Percentiles rank a stretch among this genome's conserved stretches.
Conservation (phyloP, 495 filamentous ascomycete genomes). For the Xylaria scruposa region DNA sequence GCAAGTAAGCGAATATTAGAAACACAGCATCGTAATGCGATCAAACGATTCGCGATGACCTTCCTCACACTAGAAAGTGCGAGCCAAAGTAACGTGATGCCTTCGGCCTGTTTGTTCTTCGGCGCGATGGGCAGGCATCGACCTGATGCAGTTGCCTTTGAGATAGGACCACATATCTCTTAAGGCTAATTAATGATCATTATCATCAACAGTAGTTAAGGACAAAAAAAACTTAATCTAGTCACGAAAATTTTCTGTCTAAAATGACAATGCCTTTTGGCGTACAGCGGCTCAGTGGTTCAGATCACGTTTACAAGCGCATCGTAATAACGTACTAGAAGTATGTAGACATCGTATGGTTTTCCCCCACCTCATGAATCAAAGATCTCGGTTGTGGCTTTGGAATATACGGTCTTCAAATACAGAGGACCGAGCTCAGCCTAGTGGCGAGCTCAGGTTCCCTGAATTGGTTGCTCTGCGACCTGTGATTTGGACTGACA, state of each 20-base stretch:
- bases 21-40: background rate
- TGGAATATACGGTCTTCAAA: conserved; percentile 85
- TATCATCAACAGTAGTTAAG: background rate
- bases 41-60: background rate
- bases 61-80: background rate
- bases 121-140: background rate
- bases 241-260: background rate
- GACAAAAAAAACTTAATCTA: background rate
- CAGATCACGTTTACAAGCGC: background rate
- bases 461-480: conserved; percentile 70
- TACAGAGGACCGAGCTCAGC: conserved; percentile 71
- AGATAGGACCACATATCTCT: background rate
- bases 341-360: conserved; percentile 78
- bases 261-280: background rate
- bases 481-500: conserved; percentile 95
- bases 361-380: conserved; percentile 84
- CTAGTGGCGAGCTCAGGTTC: conserved; percentile 70
- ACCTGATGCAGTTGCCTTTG: background rate
- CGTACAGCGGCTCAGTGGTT: background rate
- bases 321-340: background rate
- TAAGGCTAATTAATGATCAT: background rate
- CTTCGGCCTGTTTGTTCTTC: background rate
- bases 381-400: conserved; percentile 80
- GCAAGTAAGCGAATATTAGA: background rate
- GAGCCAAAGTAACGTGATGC: background rate